Percentiles rank a stretch among this genome's conserved stretches.
These are phyloP conservation scores for Erodium maritimum DNA, from an alignment of 345 rosid genomes.

Conservation along the genomic window DNA sequence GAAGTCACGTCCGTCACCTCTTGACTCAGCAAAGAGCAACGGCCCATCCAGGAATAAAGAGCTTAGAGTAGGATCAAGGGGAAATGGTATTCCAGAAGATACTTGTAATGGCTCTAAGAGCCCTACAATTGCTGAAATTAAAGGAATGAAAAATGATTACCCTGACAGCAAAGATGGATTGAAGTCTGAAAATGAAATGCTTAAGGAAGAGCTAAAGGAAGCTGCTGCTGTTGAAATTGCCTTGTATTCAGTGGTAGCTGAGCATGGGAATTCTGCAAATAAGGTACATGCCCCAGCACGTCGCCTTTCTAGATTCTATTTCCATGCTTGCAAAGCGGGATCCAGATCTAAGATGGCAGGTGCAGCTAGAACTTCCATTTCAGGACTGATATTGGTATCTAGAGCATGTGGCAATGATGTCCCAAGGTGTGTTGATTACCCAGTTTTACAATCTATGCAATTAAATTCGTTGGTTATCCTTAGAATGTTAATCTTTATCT, in stretches of 20 bases:
- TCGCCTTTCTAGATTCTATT: conserved; percentile 76
- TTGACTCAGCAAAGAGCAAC: conserved; percentile 20
- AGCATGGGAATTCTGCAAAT: conserved; percentile 74
- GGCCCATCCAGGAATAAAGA: conserved; percentile 14
- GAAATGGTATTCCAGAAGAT: conserved; percentile 16
- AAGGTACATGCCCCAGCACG: conserved; percentile 90
- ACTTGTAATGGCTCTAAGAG: conserved; percentile 3
- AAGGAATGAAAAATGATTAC: conserved; percentile 1
- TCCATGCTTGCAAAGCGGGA: conserved; percentile 55
- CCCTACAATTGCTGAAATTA: conserved; percentile 14
- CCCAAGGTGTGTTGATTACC: conserved; percentile 44
- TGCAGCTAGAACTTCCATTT: conserved; percentile 65
- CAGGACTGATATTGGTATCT: conserved; percentile 78
- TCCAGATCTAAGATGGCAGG: conserved; percentile 39
- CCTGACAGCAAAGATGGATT: conserved; percentile 25
- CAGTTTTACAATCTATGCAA: background rate
- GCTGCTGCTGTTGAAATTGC: conserved; percentile 81
- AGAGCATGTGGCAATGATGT: conserved; percentile 96
- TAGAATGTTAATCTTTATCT: background rate
- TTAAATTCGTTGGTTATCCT: background rate
- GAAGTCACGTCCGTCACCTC: conserved; percentile 45
- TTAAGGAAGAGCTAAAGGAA: conserved; percentile 84
- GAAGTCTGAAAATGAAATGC: conserved; percentile 42
- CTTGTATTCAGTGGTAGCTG: conserved; percentile 78
- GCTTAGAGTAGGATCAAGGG: conserved; percentile 12